Percentiles rank a stretch among this genome's conserved stretches.
Conservation (phyloP, 805 yeast species). For the Scheffersomyces lignosus region DNA sequence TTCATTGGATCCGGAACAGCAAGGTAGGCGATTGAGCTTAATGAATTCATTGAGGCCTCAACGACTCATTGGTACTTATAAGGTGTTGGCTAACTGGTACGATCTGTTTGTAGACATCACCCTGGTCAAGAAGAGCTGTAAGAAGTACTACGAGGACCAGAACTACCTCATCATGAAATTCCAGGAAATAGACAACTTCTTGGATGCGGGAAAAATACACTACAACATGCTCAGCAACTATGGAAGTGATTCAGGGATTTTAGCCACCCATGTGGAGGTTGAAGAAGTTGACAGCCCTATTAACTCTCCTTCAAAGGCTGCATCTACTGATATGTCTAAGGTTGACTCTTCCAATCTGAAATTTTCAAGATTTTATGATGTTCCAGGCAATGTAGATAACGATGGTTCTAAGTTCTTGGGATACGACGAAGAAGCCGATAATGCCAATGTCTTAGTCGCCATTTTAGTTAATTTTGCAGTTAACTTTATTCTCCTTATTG, state of each 20-base stretch:
- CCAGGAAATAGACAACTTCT: conserved; percentile 58
- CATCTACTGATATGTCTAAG: conserved; percentile 2
- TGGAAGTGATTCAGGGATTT: conserved; percentile 21
- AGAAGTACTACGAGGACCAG: conserved; percentile 53
- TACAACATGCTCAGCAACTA: conserved; percentile 63
- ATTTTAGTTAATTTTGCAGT: conserved; percentile 63
- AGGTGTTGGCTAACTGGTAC: conserved; percentile 31
- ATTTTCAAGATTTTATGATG: conserved; percentile 36
- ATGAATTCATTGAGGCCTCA: conserved; percentile 29
- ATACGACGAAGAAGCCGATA: conserved; percentile 42
- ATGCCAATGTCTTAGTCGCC: conserved; percentile 52
- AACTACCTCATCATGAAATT: conserved; percentile 59
- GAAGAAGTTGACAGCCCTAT: conserved; percentile 11
- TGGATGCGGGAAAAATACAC: conserved; percentile 68
- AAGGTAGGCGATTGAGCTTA: conserved; percentile 21
- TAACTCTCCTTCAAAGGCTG: too few relatives aligned
- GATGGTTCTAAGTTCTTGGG: conserved; percentile 60
- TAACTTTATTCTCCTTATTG: conserved; percentile 58
- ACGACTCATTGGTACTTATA: conserved; percentile 33
- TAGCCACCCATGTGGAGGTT: conserved; percentile 18
- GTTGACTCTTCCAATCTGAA: conserved; percentile 16
- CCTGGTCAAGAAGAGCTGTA: conserved; percentile 16
- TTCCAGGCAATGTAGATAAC: conserved; percentile 60
- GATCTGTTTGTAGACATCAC: conserved; percentile 11
- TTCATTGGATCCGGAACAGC: conserved; percentile 22